Percentiles rank a stretch among this genome's conserved stretches.
Conservation (phyloP, 805 yeast genomes). For the Millerozyma acaciae region DNA sequence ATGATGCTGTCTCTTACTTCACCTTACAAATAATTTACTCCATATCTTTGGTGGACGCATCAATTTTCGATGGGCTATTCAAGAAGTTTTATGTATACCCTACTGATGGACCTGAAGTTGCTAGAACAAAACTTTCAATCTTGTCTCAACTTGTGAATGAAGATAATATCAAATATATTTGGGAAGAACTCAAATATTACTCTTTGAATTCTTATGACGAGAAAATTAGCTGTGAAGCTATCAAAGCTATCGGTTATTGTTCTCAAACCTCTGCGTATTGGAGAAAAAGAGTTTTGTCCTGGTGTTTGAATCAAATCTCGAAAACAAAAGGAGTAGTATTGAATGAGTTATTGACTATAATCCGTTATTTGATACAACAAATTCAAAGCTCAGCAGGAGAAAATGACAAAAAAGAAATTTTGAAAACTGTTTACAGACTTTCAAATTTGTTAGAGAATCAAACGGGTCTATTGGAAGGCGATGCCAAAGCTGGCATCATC, state of each 20-base stretch:
- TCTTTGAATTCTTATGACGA: constrained; percentile 13
- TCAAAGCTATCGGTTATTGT: constrained; percentile 60
- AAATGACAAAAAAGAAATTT: constrained; percentile 33
- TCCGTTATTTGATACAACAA: constrained; percentile 68
- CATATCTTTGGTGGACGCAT: constrained; percentile 31
- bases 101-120: constrained; percentile 41
- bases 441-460: constrained; percentile 25
- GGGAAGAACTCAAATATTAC: constrained; percentile 63
- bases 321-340: constrained; percentile 33
- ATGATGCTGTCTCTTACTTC: constrained; percentile 18
- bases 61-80: constrained; percentile 29
- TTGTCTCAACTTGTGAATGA: constrained; percentile 56
- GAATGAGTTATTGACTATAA: constrained; percentile 66
- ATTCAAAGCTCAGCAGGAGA: constrained; percentile 23
- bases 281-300: constrained; percentile 52
- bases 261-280: constrained; percentile 47
- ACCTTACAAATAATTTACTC: constrained; percentile 48
- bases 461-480: constrained; percentile 19
- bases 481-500: constrained; percentile 76
- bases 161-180: constrained; percentile 46
- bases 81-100: constrained; percentile 56
- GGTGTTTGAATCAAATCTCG: constrained; percentile 56
- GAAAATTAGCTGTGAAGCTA: constrained; percentile 40
- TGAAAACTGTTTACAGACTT: constrained; percentile 53
- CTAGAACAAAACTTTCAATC: constrained; percentile 56